A percentile compares a stretch with the other conserved stretches of the same genome.
Conservation (phyloP, 768 basidiomycete species). For the Crepidotus variabilis region DNA sequence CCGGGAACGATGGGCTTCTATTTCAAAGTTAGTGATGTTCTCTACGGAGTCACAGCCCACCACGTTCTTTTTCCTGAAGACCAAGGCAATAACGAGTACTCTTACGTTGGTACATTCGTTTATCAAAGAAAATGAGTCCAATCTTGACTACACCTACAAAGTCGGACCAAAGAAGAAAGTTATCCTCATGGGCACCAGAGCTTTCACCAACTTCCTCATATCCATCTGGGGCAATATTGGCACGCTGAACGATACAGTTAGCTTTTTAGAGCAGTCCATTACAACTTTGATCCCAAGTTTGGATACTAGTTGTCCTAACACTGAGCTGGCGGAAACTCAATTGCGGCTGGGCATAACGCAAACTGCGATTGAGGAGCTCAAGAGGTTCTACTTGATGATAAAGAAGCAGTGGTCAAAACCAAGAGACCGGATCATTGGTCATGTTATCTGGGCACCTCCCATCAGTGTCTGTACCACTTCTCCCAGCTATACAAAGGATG, state of each 20-base stretch:
- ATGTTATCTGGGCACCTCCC: slow-evolving; percentile 31
- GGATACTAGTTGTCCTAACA: too few relatives aligned
- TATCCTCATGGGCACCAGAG: slow-evolving; percentile 29
- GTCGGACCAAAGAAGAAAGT: slow-evolving; percentile 30
- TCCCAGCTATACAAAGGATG: slow-evolving; percentile 31
- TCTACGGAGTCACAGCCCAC: slow-evolving; percentile 30
- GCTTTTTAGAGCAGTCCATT: too few relatives aligned
- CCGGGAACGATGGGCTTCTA: slow-evolving; percentile 38
- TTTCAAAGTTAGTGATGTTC: slow-evolving; percentile 23
- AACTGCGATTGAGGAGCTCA: slow-evolving; percentile 24
- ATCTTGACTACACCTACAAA: slow-evolving; percentile 23
- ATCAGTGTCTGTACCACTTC: slow-evolving; percentile 24
- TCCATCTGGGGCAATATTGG: slow-evolving; percentile 29
- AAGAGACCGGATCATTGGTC: slow-evolving; percentile 32
- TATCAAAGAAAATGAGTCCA: slow-evolving; percentile 21
- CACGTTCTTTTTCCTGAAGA: slow-evolving; percentile 24
- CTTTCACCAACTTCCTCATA: slow-evolving; percentile 23
- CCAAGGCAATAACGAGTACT: slow-evolving; percentile 23
- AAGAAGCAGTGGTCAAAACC: slow-evolving; percentile 27
- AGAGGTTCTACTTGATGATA: too few relatives aligned
- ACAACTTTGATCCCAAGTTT: too few relatives aligned
- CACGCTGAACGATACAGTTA: slow-evolving; percentile 9
- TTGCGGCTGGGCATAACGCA: too few relatives aligned
- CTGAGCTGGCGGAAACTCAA: slow-evolving; percentile 1
- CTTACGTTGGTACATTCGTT: slow-evolving; percentile 26